Evolutionary conservation across 2,329 filamentous ascomycete species (phyloP).

Genomic region (Fusarium piperis): DNA sequence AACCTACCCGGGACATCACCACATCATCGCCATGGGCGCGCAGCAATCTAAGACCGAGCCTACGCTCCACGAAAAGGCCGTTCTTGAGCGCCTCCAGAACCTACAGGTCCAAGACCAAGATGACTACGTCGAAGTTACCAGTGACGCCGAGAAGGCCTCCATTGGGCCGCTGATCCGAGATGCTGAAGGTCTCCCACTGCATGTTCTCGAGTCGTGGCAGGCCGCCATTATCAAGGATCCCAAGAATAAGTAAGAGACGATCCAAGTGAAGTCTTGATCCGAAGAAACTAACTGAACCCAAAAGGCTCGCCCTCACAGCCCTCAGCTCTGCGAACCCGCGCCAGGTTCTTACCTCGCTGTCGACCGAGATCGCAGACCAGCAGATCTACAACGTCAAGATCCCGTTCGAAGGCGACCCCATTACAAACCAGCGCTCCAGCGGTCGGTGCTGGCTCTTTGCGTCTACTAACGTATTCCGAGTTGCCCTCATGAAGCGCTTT

Average conservation of each 20-base stretch:
- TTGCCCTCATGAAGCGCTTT: conserved; percentile 88
- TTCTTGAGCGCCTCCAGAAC: conserved; percentile 55
- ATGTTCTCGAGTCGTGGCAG: conserved; percentile 67
- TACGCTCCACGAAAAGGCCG: conserved; percentile 53
- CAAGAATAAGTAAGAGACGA: conserved; percentile 65
- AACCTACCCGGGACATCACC: neutral
- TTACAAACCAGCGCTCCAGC: conserved; percentile 84
- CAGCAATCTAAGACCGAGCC: conserved; percentile 53
- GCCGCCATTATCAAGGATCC: conserved; percentile 69
- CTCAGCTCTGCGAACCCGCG: conserved; percentile 74
- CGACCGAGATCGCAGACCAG: conserved; percentile 72
- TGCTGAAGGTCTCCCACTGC: conserved; percentile 60
- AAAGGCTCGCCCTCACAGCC: conserved; percentile 78
- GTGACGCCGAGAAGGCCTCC: conserved; percentile 44
- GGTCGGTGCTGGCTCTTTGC: conserved; percentile 94
- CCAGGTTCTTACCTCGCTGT: conserved; percentile 71
- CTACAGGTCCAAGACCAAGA: conserved; percentile 62
- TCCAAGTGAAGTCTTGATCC: neutral
- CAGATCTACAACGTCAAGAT: conserved; percentile 88
- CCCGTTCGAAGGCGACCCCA: conserved; percentile 80
- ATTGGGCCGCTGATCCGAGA: conserved; percentile 30
- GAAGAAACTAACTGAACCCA: neutral
- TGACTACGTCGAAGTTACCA: conserved; percentile 62
- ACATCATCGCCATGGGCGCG: conserved; percentile 52
- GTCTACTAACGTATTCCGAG: conserved; percentile 88